phyloP scores from a whole-genome alignment of 1,284 basidiomycete genomes.

The Papiliotrema terrestris region DNA sequence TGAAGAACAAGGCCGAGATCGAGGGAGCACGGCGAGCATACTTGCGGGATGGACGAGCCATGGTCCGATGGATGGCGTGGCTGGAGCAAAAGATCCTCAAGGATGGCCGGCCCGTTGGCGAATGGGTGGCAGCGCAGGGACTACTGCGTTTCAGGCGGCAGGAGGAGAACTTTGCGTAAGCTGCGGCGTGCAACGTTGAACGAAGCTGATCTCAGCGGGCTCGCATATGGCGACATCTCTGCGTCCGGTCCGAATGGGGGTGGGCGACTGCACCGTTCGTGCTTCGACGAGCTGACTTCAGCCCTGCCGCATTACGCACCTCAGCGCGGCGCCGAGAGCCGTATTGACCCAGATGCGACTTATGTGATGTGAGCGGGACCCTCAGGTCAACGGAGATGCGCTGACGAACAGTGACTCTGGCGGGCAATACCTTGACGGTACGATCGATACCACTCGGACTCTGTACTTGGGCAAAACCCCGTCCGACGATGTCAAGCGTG shows the following conservation, averaged over 20 bases:
- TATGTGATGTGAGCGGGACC: slow-evolving; percentile 74
- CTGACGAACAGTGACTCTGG: slow-evolving; percentile 67
- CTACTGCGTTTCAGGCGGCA: slow-evolving; percentile 73
- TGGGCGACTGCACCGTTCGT: slow-evolving; percentile 11
- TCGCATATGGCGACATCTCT: slow-evolving; percentile 92
- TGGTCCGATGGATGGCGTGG: slow-evolving; percentile 81
- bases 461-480: slow-evolving; percentile 75
- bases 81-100: slow-evolving; percentile 73
- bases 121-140: slow-evolving; percentile 84
- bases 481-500: slow-evolving; percentile 70
- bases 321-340: slow-evolving; percentile 61
- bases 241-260: slow-evolving; percentile 78
- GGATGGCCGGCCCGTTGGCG: slow-evolving; percentile 72
- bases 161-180: slow-evolving; percentile 67
- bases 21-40: slow-evolving; percentile 80
- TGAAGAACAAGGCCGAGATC: slow-evolving; percentile 85
- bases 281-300: slow-evolving; percentile 1
- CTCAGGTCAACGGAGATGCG: background rate
- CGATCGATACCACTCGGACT: slow-evolving; percentile 89
- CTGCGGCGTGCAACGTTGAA: slow-evolving; percentile 1
- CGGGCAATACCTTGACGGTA: slow-evolving; percentile 77
- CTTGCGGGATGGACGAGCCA: slow-evolving; percentile 85
- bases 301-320: slow-evolving; percentile 92
- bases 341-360: slow-evolving; percentile 73
- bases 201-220: slow-evolving; percentile 53